Base-by-base conservation (phyloP, 306 rosid species). In the Carpinus fangiana region DNA sequence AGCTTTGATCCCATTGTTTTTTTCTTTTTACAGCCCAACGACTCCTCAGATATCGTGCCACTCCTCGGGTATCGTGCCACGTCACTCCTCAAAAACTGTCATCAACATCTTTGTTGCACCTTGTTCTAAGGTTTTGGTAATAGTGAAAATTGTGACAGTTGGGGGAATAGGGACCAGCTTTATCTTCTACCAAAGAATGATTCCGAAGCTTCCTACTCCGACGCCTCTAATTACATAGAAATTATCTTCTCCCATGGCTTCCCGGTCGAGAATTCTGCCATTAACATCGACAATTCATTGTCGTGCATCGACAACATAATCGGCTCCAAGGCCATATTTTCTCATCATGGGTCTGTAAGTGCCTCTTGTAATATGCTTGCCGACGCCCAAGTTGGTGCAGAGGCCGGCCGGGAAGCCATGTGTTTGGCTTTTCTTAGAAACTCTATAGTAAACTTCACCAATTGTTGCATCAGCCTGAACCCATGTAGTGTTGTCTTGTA, bases 141-240 rank as follows among this genome's bases (percentile, higher is more conserved):
- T 91, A 0, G 90, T 84, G 41, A 90, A 94, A 79, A 90, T 96
- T 18, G 98, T 92, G 73, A 92, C 94, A 0, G 80, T 86, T 76
- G 59, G 38, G 2, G 97, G 98, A 36, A 94, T 96, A 10, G 90
- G 87, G 36, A 90, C 97, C 0, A 94, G 88, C 43, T 86, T 94
- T 28, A 94, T 85, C 83, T 92, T 90, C 98, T 97, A 94, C 94
- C 92, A 86, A 2, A 94, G 91, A 48, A 94, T 82, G 48, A 94
- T 34, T 8, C 98, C 96, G 70, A 92, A 92, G 76, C 98, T 94
- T 67, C 79, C 96, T 45, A 97, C 97, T 46, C 93, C 98, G 3
- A 94, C 94, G n/a, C 98, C 98, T 86, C 94, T 79, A 41, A 94
- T 90, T 0, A 94, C 98, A 96, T 96, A 94, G 79, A 94, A 94